Percentiles rank a stretch among this genome's conserved stretches.
These are phyloP conservation scores for Phyllosticta citrichinensis DNA, from an alignment of 2,329 filamentous ascomycete species.

Conservation along the genomic window DNA sequence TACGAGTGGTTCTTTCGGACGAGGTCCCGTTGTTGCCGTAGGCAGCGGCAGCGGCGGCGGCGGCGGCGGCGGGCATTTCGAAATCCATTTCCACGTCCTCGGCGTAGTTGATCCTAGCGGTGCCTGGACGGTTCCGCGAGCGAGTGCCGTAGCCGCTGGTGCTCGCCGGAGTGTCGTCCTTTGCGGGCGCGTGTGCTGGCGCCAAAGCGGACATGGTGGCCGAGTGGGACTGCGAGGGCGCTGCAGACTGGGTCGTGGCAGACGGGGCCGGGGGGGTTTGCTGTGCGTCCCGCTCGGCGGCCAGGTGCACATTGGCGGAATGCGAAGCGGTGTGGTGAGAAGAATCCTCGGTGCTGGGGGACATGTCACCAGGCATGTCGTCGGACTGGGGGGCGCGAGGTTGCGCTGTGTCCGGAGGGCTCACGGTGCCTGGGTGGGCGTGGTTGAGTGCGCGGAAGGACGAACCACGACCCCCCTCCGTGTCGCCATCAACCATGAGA, in stretches of 20 bases:
- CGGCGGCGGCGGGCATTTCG: conserved; percentile 45
- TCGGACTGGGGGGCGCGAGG: conserved; percentile 15
- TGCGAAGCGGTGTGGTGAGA: conserved; percentile 25
- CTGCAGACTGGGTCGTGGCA: conserved; percentile 19
- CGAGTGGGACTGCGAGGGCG: conserved; percentile 22
- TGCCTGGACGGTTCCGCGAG: conserved; percentile 77
- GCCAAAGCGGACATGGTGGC: conserved; percentile 17
- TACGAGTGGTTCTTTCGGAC: conserved; percentile 29
- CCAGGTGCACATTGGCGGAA: conserved; percentile 23
- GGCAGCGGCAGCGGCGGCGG: conserved; percentile 19
- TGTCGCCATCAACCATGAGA: conserved; percentile 27
- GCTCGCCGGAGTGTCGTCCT: conserved; percentile 18
- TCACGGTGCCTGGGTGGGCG: conserved; percentile 20
- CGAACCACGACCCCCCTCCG: conserved; percentile 24
- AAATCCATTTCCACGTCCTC: conserved; percentile 91
- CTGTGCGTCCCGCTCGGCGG: conserved; percentile 8
- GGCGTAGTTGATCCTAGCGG: conserved; percentile 82
- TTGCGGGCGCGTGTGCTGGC: conserved; percentile 23
- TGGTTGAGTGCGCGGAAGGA: conserved; percentile 22
- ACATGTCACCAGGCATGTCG: conserved; percentile 16
- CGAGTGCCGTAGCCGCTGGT: conserved; percentile 79
- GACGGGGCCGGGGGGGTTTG: conserved; percentile 13
- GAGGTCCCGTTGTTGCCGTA: conserved; percentile 49
- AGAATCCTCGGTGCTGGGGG: conserved; percentile 16
- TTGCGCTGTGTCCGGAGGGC: conserved; percentile 21